phyloP scores from a whole-genome alignment of 1,284 basidiomycete species.

The Cryptococcus sp. region DNA sequence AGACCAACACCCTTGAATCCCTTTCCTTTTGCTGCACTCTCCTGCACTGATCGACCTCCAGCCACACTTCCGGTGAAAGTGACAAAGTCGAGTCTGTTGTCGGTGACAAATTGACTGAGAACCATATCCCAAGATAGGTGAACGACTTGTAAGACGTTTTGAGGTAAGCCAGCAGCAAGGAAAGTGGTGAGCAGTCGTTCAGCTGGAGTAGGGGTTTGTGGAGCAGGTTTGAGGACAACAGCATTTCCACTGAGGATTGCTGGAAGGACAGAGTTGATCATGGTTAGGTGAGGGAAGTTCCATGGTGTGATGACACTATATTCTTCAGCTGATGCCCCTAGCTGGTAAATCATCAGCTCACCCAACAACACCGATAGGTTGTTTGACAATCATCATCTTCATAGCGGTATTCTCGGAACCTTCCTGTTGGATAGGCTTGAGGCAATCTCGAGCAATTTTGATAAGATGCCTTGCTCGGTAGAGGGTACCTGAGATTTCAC shows the following conservation, averaged over 20 bases:
- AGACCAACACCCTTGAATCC: constrained; percentile 67
- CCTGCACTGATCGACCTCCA: constrained; percentile 47
- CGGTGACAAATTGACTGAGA: constrained; percentile 58
- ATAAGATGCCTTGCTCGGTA: constrained; percentile 80
- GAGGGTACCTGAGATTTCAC: constrained; percentile 75
- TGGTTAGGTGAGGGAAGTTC: constrained; percentile 82
- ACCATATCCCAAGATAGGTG: constrained; percentile 70
- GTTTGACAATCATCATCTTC: constrained; percentile 72
- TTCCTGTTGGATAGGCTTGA: constrained; percentile 69
- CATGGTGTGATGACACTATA: constrained; percentile 32
- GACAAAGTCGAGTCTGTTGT: constrained; percentile 70
- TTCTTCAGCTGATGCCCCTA: background rate
- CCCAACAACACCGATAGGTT: constrained; percentile 85
- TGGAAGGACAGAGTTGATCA: constrained; percentile 85
- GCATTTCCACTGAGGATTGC: constrained; percentile 80
- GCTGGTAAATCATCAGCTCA: constrained; percentile 59
- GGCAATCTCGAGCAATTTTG: constrained; percentile 68
- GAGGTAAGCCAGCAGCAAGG: constrained; percentile 68
- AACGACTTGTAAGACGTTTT: constrained; percentile 69
- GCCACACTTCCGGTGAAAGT: constrained; percentile 82
- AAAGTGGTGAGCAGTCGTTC: constrained; percentile 72
- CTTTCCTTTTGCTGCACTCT: constrained; percentile 45
- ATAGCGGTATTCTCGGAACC: constrained; percentile 78
- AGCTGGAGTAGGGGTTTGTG: constrained; percentile 83
- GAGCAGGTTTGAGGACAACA: constrained; percentile 87